Conservation (phyloP, 495 filamentous ascomycete species). For the Neurospora sp. region DNA sequence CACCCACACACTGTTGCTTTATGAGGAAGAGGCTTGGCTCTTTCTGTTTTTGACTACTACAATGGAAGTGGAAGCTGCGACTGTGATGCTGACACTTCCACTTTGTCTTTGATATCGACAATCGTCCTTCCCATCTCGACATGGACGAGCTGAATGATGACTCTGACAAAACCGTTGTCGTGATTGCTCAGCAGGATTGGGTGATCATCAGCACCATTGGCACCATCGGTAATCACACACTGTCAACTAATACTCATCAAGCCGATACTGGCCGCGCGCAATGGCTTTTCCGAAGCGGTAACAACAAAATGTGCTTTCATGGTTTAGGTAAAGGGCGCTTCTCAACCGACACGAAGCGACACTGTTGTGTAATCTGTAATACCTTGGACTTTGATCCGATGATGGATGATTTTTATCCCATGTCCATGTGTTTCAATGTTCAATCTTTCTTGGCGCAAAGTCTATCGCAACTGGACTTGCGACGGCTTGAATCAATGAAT, state of each 20-base stretch:
- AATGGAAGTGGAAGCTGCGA: background rate
- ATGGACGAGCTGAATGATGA: background rate
- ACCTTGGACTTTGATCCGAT: background rate
- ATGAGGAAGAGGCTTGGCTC: background rate
- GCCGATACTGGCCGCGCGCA: background rate
- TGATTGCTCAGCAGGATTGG: conserved; percentile 9
- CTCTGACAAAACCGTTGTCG: background rate
- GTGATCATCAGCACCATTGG: background rate
- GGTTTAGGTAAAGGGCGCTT: background rate
- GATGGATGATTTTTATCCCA: background rate
- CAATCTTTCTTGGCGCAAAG: background rate
- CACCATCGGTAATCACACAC: background rate
- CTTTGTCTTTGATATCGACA: background rate
- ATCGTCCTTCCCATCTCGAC: background rate
- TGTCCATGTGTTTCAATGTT: background rate
- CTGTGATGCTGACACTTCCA: background rate
- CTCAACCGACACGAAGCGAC: background rate
- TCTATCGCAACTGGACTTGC: background rate
- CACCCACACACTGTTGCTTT: background rate
- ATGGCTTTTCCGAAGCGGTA: background rate
- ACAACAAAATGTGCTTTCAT: background rate
- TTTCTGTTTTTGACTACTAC: background rate
- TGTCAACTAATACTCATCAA: background rate
- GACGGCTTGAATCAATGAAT: background rate
- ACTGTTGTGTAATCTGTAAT: background rate